A percentile compares a stretch with the other conserved stretches of the same genome.
Evolutionary conservation across 176 grass and related monocot genomes (phyloP).

Genomic region (Microstegium vimineum): DNA sequence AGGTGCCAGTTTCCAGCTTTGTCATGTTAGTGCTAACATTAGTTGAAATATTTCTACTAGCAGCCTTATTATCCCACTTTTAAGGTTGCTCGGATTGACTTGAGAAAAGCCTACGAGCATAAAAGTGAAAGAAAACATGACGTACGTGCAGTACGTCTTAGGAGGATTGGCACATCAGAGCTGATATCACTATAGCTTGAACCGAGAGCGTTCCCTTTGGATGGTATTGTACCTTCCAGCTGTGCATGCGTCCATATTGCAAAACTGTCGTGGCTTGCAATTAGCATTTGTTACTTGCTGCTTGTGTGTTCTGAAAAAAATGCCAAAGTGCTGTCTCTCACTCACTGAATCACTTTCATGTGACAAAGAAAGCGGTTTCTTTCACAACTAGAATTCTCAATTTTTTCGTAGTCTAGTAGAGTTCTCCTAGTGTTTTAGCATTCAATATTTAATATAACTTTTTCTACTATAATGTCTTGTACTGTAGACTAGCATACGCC

Average conservation of each 20-base stretch:
- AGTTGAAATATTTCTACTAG: not conserved
- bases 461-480: too few relatives aligned
- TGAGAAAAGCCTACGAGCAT: not conserved
- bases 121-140: too few relatives aligned
- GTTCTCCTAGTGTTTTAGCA: too few relatives aligned
- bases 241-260: not conserved
- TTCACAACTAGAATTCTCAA: too few relatives aligned
- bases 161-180: not conserved
- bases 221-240: not conserved
- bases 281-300: not conserved
- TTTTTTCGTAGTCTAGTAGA: too few relatives aligned
- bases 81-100: not conserved
- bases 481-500: too few relatives aligned
- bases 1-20: constrained; percentile 17
- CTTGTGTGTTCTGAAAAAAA: not conserved
- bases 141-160: not conserved
- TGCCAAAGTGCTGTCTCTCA: not conserved
- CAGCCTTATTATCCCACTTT: not conserved
- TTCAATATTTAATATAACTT: too few relatives aligned
- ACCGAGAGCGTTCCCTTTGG: not conserved
- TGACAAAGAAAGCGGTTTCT: not conserved
- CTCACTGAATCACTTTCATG: not conserved
- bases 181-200: not conserved
- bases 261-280: not conserved
- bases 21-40: constrained; percentile 23